Base-by-base conservation (phyloP, 2,329 filamentous ascomycete genomes). In the Diaporthe citrichinensis region DNA sequence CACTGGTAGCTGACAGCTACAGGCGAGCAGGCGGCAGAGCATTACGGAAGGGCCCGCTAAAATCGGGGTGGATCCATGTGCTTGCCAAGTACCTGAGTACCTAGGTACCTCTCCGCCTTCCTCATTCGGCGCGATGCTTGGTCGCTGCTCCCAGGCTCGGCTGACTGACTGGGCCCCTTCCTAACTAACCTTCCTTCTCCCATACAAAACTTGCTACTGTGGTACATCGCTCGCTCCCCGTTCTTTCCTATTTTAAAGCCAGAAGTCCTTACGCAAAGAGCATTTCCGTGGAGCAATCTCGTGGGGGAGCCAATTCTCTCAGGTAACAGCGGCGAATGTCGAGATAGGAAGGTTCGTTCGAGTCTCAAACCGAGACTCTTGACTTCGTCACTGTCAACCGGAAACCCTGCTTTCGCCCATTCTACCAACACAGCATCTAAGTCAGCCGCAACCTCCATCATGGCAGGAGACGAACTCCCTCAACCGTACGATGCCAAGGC, bases 401-500 rank as follows among this genome's bases (percentile, higher is more conserved):
- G 34, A 10, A 28, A 31, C 15, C 34, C 25, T 17, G 3, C 15
- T 15, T 31, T 4, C n/a, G 15, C 36, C 49, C 44, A 23, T 34
- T 36, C 36, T 34, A 12, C 7, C 41, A n/a, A 46, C 39, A 10
- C 23, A 34, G 7, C 12, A n/a, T 31, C 15, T 9, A 20, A 17
- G 14, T 31, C 49, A n/a, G 5, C 34, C 39, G 39, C n/a, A 15
- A 31, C 25, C 17, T 15, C 62, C 77, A 80, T 55, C 73, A 86
- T 86, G 85, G 79, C 82, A 67, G 82, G 80, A 77, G 85, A 87
- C 74, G 84, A 86, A n/a, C 86, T 90, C 7, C 90, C 90, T 12
- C 90, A 91, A 77, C 90, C 90, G 7, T 92, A 91, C 84, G 90
- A 92, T 78, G 90, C 90, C 31, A 89, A 88, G 78, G 86, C 86